Evolutionary conservation across 495 filamentous ascomycete genomes (phyloP), one percentile per base, ranked within the genome.

Genomic region (Aspergillus wentii): DNA sequence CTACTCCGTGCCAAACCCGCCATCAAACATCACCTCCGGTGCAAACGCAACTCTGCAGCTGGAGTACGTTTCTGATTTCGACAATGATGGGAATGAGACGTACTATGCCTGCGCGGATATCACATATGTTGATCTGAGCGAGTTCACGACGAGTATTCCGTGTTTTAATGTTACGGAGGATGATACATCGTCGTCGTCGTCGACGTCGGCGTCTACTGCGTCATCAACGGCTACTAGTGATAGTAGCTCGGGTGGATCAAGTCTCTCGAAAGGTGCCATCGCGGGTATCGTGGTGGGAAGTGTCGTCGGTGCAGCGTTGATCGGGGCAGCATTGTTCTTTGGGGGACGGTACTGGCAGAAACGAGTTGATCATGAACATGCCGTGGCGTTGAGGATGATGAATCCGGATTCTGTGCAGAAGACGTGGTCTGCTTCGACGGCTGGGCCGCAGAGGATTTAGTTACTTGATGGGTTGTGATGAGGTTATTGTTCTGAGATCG

Each of bases 31-130:
- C 6, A 35, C 46, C 4, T 56, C 58, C 0, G 72, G 71, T 20
- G 51, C 52, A 19, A 73, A 74, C 21, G 72, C 72, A 0, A 76
- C 73, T 8, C 69, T 75, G 37, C 71, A 75, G 38, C 46, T 76
- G 21, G 60, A 65, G 25, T 75, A 75, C 45, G 61, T 59, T 30
- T 64, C 66, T 0, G 65, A 64, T 17, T 56, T 63, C 8, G 68
- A 69, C 38, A 56, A 52, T 0, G 69, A 50, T 33, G 53, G 52
- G 15, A 71, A 71, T 23, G 55, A 72, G 40, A 68, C 66, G 4
- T 76, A 69, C 58, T 75, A 71, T 43, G 64, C 68, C 3, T 76
- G 70, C 20, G 69, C 72, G 1, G 71, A 76, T 44, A 58, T 75
- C 19, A 71, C 61, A 3, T 70, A 74, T 28, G 60, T 76, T 14